A percentile compares a stretch with the other conserved stretches of the same genome.
Evolutionary conservation across 306 rosid species (phyloP).

Genomic region (Astragalus glycyphyllos): DNA sequence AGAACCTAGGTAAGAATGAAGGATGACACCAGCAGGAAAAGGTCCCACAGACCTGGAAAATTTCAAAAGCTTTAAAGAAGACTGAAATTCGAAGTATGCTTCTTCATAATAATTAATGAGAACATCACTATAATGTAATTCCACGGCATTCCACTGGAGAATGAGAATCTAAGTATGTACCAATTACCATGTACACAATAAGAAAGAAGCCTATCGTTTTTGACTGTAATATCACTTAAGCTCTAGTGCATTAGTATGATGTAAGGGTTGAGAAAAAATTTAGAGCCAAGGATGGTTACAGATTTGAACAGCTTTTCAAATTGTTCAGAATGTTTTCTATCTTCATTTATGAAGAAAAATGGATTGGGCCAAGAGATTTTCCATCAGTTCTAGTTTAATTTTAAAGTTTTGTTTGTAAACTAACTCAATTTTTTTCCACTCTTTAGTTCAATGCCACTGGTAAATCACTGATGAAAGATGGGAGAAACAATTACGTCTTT

Average conservation of each 20-base stretch:
- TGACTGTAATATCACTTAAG: constrained; percentile 14
- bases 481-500: not conserved
- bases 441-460: not conserved
- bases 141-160: constrained; percentile 8
- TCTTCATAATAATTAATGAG: constrained; percentile 22
- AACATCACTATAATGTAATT: constrained; percentile 8
- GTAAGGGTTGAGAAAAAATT: constrained; percentile 1
- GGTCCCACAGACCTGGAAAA: constrained; percentile 77
- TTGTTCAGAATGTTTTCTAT: constrained; percentile 6
- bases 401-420: not conserved
- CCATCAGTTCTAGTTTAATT: not conserved
- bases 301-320: constrained; percentile 5
- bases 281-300: not conserved
- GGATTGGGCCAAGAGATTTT: too few relatives aligned
- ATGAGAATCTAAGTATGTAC: constrained; percentile 11
- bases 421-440: not conserved
- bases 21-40: constrained; percentile 89
- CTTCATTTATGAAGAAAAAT: not conserved
- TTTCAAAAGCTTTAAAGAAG: constrained; percentile 22
- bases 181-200: not conserved
- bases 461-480: not conserved
- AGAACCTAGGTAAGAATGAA: constrained; percentile 91
- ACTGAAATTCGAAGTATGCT: constrained; percentile 6
- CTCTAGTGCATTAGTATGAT: not conserved
- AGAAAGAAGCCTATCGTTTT: not conserved